Percentiles rank a stretch among this genome's conserved stretches.
Conservation (phyloP, 768 basidiomycete species). For the Suillus weaverae region DNA sequence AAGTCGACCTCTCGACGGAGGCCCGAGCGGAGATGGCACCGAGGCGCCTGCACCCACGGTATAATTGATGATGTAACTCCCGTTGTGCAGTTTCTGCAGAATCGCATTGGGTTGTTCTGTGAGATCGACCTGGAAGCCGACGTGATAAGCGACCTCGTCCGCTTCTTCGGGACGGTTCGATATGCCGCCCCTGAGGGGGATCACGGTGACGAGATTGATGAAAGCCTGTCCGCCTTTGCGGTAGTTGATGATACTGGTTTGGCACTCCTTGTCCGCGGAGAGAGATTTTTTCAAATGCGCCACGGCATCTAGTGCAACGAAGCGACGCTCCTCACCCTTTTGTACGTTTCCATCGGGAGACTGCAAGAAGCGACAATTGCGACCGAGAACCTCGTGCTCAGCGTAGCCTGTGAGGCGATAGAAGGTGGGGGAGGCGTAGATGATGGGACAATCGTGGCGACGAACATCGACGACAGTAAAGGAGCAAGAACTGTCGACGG, state of each 20-base stretch:
- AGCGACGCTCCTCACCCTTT: constrained; percentile 54
- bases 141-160: constrained; percentile 78
- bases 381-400: constrained; percentile 76
- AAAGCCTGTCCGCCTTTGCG: constrained; percentile 82
- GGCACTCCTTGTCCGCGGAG: constrained; percentile 80
- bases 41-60: constrained; percentile 16
- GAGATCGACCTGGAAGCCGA: constrained; percentile 96
- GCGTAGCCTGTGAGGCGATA: constrained; percentile 72
- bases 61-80: constrained; percentile 74
- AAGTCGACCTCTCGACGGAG: constrained; percentile 20
- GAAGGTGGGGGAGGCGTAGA: constrained; percentile 89
- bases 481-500: constrained; percentile 89
- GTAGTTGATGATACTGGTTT: constrained; percentile 86
- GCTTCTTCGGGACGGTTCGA: constrained; percentile 48
- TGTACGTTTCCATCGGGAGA: constrained; percentile 61
- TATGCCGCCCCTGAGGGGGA: constrained; percentile 74
- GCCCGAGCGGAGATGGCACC: constrained; percentile 12
- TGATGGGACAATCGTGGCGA: constrained; percentile 79
- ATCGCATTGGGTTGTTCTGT: constrained; percentile 85
- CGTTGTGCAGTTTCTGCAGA: constrained; percentile 74
- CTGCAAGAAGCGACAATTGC: constrained; percentile 92
- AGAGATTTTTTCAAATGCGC: constrained; percentile 67
- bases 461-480: constrained; percentile 89
- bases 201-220: constrained; percentile 88
- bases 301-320: constrained; percentile 65